phyloP scores from a whole-genome alignment of 164 flowering plant genomes.

The Vitis cinerea region DNA sequence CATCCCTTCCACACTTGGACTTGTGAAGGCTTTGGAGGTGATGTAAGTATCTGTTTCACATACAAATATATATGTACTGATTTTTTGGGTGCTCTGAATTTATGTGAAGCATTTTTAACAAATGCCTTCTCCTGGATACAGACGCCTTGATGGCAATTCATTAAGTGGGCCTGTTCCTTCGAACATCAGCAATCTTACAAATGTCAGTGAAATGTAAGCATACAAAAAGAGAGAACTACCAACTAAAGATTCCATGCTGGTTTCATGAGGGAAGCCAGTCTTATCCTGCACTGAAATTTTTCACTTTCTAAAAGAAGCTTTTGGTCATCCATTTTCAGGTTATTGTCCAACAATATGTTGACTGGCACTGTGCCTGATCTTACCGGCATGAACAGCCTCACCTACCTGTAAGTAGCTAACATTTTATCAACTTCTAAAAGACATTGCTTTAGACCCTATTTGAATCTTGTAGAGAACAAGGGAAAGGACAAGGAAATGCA shows the following conservation, averaged over 20 bases:
- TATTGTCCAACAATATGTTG: constrained; percentile 51
- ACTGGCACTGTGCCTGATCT: constrained; percentile 57
- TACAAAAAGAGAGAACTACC: neutral
- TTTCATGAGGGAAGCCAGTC: neutral
- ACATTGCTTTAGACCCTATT: no score
- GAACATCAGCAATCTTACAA: constrained; percentile 52
- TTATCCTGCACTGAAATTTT: neutral
- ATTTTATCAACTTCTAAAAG: neutral
- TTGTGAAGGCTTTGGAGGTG: constrained; percentile 38
- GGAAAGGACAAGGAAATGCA: no score
- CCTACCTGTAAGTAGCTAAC: constrained; percentile 44
- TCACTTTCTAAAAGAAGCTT: neutral
- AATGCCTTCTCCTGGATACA: constrained; percentile 22
- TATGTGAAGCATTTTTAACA: neutral
- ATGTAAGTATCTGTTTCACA: constrained; percentile 40
- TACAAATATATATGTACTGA: neutral
- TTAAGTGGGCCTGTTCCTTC: constrained; percentile 47
- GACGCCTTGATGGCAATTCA: constrained; percentile 67
- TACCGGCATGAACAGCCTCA: constrained; percentile 47
- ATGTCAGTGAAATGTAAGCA: constrained; percentile 47
- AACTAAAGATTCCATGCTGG: no score
- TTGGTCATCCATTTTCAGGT: constrained; percentile 28
- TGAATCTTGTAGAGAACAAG: no score
- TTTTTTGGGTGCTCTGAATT: neutral
- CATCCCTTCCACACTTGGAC: constrained; percentile 45